Conservation (phyloP, 2,329 filamentous ascomycete species). For the Aspergillus aculeatus region DNA sequence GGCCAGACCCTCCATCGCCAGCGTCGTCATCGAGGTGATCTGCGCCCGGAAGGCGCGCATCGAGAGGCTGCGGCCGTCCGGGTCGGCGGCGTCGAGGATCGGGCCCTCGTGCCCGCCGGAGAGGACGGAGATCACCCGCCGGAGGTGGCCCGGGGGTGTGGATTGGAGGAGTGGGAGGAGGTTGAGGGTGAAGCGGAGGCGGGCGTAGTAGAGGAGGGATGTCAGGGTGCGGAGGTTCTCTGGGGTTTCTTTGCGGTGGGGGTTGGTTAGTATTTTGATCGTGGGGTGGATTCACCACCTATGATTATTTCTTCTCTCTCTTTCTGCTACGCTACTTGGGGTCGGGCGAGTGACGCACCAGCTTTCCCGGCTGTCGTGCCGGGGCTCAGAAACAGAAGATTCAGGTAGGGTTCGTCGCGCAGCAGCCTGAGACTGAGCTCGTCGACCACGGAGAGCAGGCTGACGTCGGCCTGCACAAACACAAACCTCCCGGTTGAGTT, state of each 20-base stretch:
- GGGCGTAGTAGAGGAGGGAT: conserved; percentile 57
- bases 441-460: conserved; percentile 2
- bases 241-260: conserved; percentile 33
- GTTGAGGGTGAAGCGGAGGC: conserved; percentile 56
- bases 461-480: conserved; percentile 11
- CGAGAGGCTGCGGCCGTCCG: background rate
- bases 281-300: too few relatives aligned
- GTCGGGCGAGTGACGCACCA: too few relatives aligned
- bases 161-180: conserved; percentile 56
- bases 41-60: background rate
- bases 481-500: conserved; percentile 34
- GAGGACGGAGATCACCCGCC: conserved; percentile 3
- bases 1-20: background rate
- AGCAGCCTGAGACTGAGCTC: background rate
- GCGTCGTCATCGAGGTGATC: background rate
- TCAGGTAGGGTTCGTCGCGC: conserved; percentile 35
- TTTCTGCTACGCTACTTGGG: too few relatives aligned
- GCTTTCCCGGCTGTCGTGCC: background rate
- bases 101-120: background rate
- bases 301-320: too few relatives aligned
- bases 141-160: background rate
- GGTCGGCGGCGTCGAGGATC: conserved; percentile 1
- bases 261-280: too few relatives aligned
- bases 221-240: conserved; percentile 57
- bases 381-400: conserved; percentile 3